Evolutionary conservation across 371 early-diverging fungal genomes (phyloP), one percentile per base, ranked within the genome.

Genomic region (Lichtheimia ramosa): DNA sequence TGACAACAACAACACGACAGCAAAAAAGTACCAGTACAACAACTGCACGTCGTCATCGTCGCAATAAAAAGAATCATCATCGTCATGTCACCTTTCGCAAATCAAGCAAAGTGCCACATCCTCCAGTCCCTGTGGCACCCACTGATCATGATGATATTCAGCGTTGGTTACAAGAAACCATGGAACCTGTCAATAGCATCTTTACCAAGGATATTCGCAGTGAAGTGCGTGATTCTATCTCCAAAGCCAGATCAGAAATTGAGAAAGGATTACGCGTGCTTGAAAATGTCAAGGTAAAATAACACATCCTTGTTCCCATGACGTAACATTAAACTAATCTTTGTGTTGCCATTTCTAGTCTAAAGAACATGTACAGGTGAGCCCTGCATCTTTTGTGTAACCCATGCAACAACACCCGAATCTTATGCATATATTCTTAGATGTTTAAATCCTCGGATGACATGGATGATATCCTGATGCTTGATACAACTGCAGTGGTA

Each of bases 191-290:
- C 23, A 58, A 49, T 20, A 39, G 39, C 21, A 34, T 28, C 14
- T 71, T 61, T 57, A 24, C 63, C 46, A 63, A 71, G 40, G 66
- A 68, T 48, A 43, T 58, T 8, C 51, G 63, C 55, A 41, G 68
- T 54, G 74, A 72, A 53, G 81, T 77, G 8, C 79, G 71, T 20
- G 75, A 77, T 27, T 73, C 77, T 1, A 62, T 84, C 18, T 77
- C 73, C 51, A 81, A 82, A 57, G 84, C 83, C 23, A 78, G 78
- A 51, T 75, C 74, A 40, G 83, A 85, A 55, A 84, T 85, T 10
- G 81, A 79, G 43, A 77, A 79, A 18, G 82, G 72, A 2, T 46
- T 74, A 43, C 58, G 73, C 39, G 66, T 83, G n/a, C 63, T 84
- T 43, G 83, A 80, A 54, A 73, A 74, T 7, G 63, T 77, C 16